These are phyloP conservation scores for Leptodontidium sp. DNA, from an alignment of 2,329 filamentous ascomycete species.

Conservation along the genomic window DNA sequence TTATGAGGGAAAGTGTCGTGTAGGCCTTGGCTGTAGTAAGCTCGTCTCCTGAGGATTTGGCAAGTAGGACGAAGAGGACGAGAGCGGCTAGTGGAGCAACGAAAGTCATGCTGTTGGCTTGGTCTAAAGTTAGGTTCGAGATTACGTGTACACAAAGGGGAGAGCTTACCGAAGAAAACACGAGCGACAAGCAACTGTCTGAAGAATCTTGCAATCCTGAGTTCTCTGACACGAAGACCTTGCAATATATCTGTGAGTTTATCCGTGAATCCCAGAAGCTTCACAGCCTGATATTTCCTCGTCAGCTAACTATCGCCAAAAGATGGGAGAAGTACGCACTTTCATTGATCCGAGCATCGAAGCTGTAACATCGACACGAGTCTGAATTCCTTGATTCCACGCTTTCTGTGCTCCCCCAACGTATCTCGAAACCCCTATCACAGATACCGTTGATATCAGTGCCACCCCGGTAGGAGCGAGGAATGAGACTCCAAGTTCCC, in stretches of 20 bases:
- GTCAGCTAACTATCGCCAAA: slow-evolving; percentile 9
- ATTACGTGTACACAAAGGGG: not conserved
- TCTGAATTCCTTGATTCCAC: slow-evolving; percentile 46
- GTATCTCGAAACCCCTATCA: slow-evolving; percentile 36
- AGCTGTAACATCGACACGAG: slow-evolving; percentile 43
- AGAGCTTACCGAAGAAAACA: slow-evolving; percentile 33
- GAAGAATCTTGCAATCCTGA: slow-evolving; percentile 50
- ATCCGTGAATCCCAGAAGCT: slow-evolving; percentile 48
- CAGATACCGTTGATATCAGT: slow-evolving; percentile 42
- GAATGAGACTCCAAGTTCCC: slow-evolving; percentile 43
- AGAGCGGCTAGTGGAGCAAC: slow-evolving; percentile 52
- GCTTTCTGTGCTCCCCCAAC: slow-evolving; percentile 42
- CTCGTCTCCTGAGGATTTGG: slow-evolving; percentile 43
- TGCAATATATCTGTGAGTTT: slow-evolving; percentile 48
- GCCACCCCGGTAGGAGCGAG: slow-evolving; percentile 37
- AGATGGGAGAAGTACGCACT: slow-evolving; percentile 16
- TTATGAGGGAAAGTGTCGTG: slow-evolving; percentile 52
- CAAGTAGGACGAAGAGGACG: slow-evolving; percentile 48
- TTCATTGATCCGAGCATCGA: slow-evolving; percentile 46
- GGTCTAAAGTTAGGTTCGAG: not conserved
- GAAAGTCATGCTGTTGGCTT: slow-evolving; percentile 41
- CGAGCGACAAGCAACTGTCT: slow-evolving; percentile 46
- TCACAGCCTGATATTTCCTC: slow-evolving; percentile 37
- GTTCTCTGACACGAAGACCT: slow-evolving; percentile 48
- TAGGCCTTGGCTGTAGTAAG: slow-evolving; percentile 47